Percentiles rank a stretch among this genome's conserved stretches.
Evolutionary conservation across 1,139 yeast genomes (phyloP).

Genomic region (Yamadazyma taylorii): DNA sequence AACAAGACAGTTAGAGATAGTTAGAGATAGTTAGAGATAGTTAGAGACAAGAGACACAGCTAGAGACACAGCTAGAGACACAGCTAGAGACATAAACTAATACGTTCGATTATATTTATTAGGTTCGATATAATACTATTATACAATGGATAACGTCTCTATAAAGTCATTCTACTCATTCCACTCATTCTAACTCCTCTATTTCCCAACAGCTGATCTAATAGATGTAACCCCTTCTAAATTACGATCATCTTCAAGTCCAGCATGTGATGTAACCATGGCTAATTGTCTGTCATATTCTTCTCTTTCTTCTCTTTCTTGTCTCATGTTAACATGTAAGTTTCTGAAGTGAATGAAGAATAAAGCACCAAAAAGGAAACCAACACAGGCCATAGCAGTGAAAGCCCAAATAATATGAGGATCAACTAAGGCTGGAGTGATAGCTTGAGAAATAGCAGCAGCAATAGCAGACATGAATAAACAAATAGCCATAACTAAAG

Average conservation of each 20-base stretch:
- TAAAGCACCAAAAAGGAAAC: constrained; percentile 35
- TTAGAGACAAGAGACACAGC: too few relatives aligned
- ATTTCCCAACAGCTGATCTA: constrained; percentile 18
- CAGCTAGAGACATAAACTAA: too few relatives aligned
- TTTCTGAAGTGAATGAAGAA: constrained; percentile 52
- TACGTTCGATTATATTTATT: too few relatives aligned
- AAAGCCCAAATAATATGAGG: constrained; percentile 20
- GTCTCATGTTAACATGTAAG: constrained; percentile 52
- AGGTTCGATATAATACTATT: too few relatives aligned
- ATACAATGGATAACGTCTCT: neutral
- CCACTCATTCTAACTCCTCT: too few relatives aligned
- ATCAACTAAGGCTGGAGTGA: constrained; percentile 44
- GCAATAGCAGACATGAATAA: constrained; percentile 59
- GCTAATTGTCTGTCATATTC: constrained; percentile 14
- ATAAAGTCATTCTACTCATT: neutral
- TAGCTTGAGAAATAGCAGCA: constrained; percentile 58
- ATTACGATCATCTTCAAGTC: constrained; percentile 15
- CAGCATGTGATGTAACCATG: constrained; percentile 13
- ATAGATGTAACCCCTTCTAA: constrained; percentile 18
- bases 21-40: too few relatives aligned
- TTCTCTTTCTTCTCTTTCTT: constrained; percentile 35
- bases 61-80: too few relatives aligned
- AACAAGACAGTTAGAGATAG: too few relatives aligned
- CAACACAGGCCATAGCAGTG: constrained; percentile 19
- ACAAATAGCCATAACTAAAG: constrained; percentile 67